Conservation (phyloP, 345 rosid species). For the Abelmoschus esculentus region DNA sequence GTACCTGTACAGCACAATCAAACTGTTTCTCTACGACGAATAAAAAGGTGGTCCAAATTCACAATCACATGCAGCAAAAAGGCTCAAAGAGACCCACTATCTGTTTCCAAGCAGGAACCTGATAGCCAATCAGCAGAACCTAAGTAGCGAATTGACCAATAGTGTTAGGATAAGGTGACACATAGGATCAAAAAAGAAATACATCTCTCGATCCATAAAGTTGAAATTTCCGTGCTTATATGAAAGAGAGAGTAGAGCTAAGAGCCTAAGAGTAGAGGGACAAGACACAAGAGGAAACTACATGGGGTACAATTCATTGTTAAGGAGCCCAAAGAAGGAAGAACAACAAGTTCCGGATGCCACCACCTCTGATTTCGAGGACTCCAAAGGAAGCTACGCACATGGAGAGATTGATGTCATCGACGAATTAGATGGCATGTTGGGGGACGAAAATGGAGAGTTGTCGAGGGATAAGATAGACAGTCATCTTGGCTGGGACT, state of each 20-base stretch:
- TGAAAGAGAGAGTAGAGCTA: not conserved
- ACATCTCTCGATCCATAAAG: not conserved
- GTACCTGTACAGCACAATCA: too few relatives aligned
- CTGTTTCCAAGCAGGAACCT: constrained; percentile 19
- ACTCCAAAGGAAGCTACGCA: not conserved
- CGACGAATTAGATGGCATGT: constrained; percentile 27
- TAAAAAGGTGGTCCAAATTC: constrained; percentile 6
- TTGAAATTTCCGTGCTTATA: not conserved
- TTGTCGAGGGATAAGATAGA: not conserved
- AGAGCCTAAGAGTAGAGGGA: not conserved
- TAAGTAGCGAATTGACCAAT: constrained; percentile 16
- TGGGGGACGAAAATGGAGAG: constrained; percentile 27
- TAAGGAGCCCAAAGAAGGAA: constrained; percentile 39
- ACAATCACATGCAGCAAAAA: constrained; percentile 13
- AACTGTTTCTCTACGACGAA: not conserved
- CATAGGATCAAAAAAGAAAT: constrained; percentile 2
- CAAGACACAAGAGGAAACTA: not conserved
- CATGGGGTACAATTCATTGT: constrained; percentile 27
- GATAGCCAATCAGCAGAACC: constrained; percentile 10
- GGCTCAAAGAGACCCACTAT: not conserved
- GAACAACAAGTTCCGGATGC: constrained; percentile 28
- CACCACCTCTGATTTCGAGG: not conserved
- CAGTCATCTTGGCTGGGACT: constrained; percentile 27
- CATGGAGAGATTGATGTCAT: constrained; percentile 14
- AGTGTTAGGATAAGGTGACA: constrained; percentile 30